Base-by-base conservation (phyloP, 2,329 filamentous ascomycete genomes). In the Nectriaceae sp. region DNA sequence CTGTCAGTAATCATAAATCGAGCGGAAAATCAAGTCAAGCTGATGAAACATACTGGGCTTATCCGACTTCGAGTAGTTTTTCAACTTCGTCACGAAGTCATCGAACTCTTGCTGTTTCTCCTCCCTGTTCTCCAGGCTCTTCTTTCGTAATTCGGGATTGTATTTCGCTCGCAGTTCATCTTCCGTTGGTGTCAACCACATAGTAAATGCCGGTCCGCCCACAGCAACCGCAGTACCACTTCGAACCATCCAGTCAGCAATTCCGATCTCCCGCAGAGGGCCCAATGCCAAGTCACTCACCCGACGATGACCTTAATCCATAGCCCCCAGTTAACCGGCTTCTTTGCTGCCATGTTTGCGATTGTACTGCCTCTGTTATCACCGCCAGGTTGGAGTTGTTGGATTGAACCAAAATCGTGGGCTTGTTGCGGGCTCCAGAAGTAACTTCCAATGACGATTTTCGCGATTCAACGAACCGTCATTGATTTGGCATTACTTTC, bases 111-210 rank as follows among this genome's bases (percentile, higher is more conserved):
- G 80, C 65, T 94, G 84, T 51, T 82, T 82, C 67, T 88, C 83
- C 49, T 87, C 78, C 16, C 90, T 82, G 49, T 85, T 82, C 69
- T 92, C 91, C n/a, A 96, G 75, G 53, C 89, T 91, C 64, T 88
- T 83, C 69, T 89, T 89, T 66, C 94, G 89, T n/a, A 99, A 80
- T 26, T 97, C 94, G 1, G 93, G 93, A 70, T 93, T 97, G 75
- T 97, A 97, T 70, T 80, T 84, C 75, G 90, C 78, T 77, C 95
- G 91, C 36, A 99, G 80, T 73, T 97, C 91, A 70, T 97, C 94
- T 61, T 97, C 91, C 11, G 88, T 87, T 2, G 94, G 94, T 39
- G 82, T 82, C 40, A 95, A 74, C 69, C 85, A 96, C 72, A 86
- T 82, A 37, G 93, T 88, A 44, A 97, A 75, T 15, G 88, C 87